Percentiles rank a stretch among this genome's conserved stretches.
phyloP scores from a whole-genome alignment of 2,329 filamentous ascomycete species.

The Chaetomium strumarium region DNA sequence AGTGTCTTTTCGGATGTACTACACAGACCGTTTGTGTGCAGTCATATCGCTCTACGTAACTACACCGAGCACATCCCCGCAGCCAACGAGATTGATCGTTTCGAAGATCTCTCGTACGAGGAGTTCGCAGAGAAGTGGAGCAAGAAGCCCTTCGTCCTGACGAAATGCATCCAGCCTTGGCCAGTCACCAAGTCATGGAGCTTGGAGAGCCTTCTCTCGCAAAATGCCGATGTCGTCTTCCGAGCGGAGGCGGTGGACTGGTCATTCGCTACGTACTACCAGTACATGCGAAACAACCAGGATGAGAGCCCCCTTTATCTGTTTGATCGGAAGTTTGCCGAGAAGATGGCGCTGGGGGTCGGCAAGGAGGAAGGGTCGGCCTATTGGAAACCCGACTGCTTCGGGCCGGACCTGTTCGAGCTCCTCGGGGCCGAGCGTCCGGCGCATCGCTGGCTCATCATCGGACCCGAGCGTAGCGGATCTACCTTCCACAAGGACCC shows the following conservation, averaged over 20 bases:
- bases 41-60: constrained; percentile 61
- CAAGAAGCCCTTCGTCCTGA: constrained; percentile 79
- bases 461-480: constrained; percentile 79
- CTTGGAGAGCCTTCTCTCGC: constrained; percentile 56
- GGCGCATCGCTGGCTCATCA: constrained; percentile 86
- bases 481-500: constrained; percentile 91
- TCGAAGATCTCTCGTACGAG: constrained; percentile 61
- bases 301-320: constrained; percentile 92
- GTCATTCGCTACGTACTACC: constrained; percentile 71
- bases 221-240: constrained; percentile 64
- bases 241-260: constrained; percentile 92
- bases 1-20: constrained; percentile 85
- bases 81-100: constrained; percentile 64
- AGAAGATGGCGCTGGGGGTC: constrained; percentile 73
- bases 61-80: constrained; percentile 67
- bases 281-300: constrained; percentile 71
- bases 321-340: constrained; percentile 80
- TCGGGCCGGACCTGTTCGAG: constrained; percentile 80
- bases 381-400: constrained; percentile 79
- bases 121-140: constrained; percentile 75
- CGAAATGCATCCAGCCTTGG: constrained; percentile 75
- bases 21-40: constrained; percentile 85
- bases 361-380: constrained; percentile 45
- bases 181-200: constrained; percentile 71
- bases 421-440: constrained; percentile 73